These are phyloP conservation scores for Epichloe hybrida DNA, from an alignment of 2,329 filamentous ascomycete genomes.

Conservation along the genomic window DNA sequence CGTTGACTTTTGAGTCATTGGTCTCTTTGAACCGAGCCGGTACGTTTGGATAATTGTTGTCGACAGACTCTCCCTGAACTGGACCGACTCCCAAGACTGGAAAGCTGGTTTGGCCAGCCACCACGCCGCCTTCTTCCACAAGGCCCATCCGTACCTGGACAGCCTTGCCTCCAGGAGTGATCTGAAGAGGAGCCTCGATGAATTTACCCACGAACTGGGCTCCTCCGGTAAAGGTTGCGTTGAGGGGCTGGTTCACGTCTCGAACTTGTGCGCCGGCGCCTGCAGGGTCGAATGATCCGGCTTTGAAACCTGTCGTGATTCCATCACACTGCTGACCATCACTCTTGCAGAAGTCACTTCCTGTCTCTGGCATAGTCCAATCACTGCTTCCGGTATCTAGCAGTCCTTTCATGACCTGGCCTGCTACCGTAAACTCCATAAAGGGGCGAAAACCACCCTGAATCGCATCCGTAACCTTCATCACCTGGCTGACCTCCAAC, in stretches of 20 bases:
- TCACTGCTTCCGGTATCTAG: conserved; percentile 3
- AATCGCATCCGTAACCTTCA: not conserved
- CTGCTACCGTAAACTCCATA: conserved; percentile 1
- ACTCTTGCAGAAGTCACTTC: not conserved
- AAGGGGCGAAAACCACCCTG: conserved; percentile 1
- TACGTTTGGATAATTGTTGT: not conserved
- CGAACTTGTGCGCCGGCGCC: not conserved
- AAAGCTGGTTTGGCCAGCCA: not conserved
- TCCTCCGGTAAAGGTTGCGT: not conserved
- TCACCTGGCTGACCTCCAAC: not conserved
- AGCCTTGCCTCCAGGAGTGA: not conserved
- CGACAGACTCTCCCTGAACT: not conserved
- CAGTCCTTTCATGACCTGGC: not conserved
- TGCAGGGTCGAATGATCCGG: not conserved
- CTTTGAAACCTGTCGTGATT: not conserved
- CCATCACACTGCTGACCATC: not conserved
- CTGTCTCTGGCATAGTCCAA: not conserved
- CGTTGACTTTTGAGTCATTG: not conserved
- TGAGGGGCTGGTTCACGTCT: not conserved
- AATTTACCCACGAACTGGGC: not conserved
- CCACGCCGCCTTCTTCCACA: not conserved
- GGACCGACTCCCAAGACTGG: not conserved
- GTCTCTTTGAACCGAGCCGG: not conserved
- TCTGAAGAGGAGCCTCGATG: not conserved
- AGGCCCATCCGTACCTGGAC: not conserved